These are phyloP conservation scores for Ustilago vetiveriae DNA, from an alignment of 1,284 basidiomycete species.

Conservation along the genomic window DNA sequence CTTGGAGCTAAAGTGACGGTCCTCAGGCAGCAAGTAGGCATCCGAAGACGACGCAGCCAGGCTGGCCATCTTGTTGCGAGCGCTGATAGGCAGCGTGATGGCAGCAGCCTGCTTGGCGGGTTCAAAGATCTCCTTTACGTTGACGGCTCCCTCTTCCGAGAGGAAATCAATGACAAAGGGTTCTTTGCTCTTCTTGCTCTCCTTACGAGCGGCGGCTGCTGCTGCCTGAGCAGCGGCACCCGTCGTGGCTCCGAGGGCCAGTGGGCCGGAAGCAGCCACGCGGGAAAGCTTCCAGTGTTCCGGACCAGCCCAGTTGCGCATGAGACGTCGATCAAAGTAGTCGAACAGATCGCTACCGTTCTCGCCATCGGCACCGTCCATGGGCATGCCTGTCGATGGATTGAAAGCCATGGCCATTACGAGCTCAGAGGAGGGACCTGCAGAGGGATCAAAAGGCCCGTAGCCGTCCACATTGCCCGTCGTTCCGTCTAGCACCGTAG, in stretches of 20 bases:
- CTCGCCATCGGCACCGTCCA: constrained; percentile 42
- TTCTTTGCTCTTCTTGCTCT: constrained; percentile 70
- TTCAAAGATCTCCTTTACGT: constrained; percentile 81
- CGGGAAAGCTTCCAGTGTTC: constrained; percentile 90
- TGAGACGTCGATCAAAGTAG: constrained; percentile 88
- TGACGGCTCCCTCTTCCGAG: constrained; percentile 72
- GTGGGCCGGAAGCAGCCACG: constrained; percentile 30
- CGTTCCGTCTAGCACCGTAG: constrained; percentile 36
- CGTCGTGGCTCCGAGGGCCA: constrained; percentile 21
- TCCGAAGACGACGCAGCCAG: constrained; percentile 34
- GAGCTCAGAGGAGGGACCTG: constrained; percentile 72
- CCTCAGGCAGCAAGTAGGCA: constrained; percentile 87
- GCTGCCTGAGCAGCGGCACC: constrained; percentile 21
- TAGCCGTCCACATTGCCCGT: constrained; percentile 33
- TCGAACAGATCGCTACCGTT: constrained; percentile 72
- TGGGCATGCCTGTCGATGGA: constrained; percentile 23
- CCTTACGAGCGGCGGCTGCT: constrained; percentile 25
- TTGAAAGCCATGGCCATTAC: constrained; percentile 81
- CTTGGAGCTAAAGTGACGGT: constrained; percentile 93
- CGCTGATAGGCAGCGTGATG: constrained; percentile 69
- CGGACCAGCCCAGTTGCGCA: constrained; percentile 97
- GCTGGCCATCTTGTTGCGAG: constrained; percentile 67
- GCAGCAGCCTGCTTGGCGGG: constrained; percentile 55
- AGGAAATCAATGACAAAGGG: constrained; percentile 89
- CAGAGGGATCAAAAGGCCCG: constrained; percentile 41